A percentile compares a stretch with the other conserved stretches of the same genome.
These are phyloP conservation scores for Babesia bigemina DNA, from an alignment of 169 alveolate genomes.

Conservation along the genomic window DNA sequence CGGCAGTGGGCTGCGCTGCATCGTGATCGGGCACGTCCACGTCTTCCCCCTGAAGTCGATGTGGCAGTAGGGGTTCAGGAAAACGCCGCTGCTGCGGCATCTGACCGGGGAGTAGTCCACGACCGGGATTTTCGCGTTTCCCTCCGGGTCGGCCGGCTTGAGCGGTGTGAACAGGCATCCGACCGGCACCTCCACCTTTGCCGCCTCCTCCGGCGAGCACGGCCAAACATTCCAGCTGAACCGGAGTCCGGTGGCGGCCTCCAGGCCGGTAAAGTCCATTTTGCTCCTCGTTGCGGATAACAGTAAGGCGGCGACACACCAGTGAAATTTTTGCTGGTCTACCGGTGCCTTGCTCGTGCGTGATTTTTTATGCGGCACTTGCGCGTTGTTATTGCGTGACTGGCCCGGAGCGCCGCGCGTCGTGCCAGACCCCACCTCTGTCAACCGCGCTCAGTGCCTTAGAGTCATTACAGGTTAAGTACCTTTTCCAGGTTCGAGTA, in stretches of 20 bases:
- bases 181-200: slow-evolving; percentile 94
- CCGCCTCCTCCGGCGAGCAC: slow-evolving; percentile 91
- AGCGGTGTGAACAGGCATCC: slow-evolving; percentile 94
- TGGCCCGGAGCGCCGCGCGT: background rate
- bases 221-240: slow-evolving; percentile 99
- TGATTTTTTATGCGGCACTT: background rate
- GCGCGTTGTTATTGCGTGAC: background rate
- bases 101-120: slow-evolving; percentile 94
- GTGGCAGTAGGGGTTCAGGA: slow-evolving; percentile 92
- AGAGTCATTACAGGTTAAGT: background rate
- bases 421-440: slow-evolving; percentile 25
- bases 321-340: background rate
- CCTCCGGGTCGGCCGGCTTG: slow-evolving; percentile 78
- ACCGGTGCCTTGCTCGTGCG: background rate
- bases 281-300: background rate
- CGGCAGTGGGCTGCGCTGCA: slow-evolving; percentile 93
- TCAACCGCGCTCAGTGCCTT: background rate
- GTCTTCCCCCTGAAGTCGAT: slow-evolving; percentile 95
- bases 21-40: slow-evolving; percentile 98
- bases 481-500: slow-evolving; percentile 3
- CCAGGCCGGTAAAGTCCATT: slow-evolving; percentile 74
- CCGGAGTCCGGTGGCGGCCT: slow-evolving; percentile 92
- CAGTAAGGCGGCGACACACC: slow-evolving; percentile 2
- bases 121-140: slow-evolving; percentile 83
- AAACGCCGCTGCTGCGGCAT: slow-evolving; percentile 89